Evolutionary conservation across 2,329 filamentous ascomycete genomes (phyloP).

Genomic region (Pestalotiopsis sp.): DNA sequence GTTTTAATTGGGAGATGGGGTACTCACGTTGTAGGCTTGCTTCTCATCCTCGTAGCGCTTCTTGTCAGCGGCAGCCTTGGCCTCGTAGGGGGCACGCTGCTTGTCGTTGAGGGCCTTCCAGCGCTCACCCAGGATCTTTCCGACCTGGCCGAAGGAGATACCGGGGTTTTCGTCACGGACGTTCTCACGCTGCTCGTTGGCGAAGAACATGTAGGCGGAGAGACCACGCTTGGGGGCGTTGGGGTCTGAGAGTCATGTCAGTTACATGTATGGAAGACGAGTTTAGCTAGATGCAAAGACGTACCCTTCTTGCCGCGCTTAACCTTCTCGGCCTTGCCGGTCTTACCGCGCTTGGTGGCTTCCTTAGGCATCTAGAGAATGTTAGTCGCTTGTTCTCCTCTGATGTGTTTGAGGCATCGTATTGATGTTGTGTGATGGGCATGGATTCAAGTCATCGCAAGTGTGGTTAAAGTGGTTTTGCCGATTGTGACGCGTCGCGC

Average conservation of each 20-base stretch:
- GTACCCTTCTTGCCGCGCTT: slow-evolving; percentile 61
- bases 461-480: slow-evolving; percentile 1
- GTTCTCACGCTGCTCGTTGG: slow-evolving; percentile 98
- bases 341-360: slow-evolving; percentile 53
- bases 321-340: slow-evolving; percentile 57
- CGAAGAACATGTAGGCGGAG: slow-evolving; percentile 99
- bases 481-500: neutral
- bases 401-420: neutral
- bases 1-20: neutral
- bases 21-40: slow-evolving; percentile 83
- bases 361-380: slow-evolving; percentile 59
- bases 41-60: slow-evolving; percentile 99
- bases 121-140: slow-evolving; percentile 96
- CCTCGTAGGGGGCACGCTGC: slow-evolving; percentile 92
- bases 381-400: slow-evolving; percentile 25
- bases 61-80: slow-evolving; percentile 96
- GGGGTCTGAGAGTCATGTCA: slow-evolving; percentile 65
- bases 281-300: slow-evolving; percentile 25
- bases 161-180: slow-evolving; percentile 98
- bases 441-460: neutral
- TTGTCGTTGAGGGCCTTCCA: slow-evolving; percentile 97
- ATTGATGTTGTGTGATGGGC: neutral
- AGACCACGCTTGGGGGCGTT: slow-evolving; percentile 99
- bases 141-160: slow-evolving; percentile 96
- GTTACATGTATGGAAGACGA: neutral